phyloP scores from a whole-genome alignment of 805 yeast species.

The Novakomyces olei region DNA sequence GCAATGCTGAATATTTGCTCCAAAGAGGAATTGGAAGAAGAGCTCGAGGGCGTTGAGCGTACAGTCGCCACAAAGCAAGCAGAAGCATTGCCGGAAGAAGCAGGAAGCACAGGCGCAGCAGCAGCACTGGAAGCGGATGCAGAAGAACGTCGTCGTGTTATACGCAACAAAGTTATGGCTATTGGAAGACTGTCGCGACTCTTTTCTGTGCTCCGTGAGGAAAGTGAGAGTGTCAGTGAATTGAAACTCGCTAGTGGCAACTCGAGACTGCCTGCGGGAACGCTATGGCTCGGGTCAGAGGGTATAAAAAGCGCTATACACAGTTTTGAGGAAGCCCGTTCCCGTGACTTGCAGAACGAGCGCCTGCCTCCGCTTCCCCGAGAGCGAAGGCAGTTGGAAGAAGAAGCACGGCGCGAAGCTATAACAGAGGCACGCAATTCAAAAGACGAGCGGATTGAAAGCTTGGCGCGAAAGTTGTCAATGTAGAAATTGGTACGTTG shows the following conservation, averaged over 20 bases:
- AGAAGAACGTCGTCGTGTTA: slow-evolving; percentile 24
- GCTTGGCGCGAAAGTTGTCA: neutral
- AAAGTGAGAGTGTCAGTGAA: slow-evolving; percentile 64
- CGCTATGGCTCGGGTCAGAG: slow-evolving; percentile 61
- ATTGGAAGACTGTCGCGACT: slow-evolving; percentile 89
- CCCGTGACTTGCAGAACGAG: slow-evolving; percentile 64
- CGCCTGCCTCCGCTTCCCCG: slow-evolving; percentile 63
- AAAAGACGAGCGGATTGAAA: neutral
- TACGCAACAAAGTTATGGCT: slow-evolving; percentile 75
- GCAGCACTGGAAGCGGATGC: slow-evolving; percentile 1
- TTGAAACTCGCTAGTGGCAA: slow-evolving; percentile 42
- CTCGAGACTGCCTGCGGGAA: slow-evolving; percentile 69
- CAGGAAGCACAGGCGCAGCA: slow-evolving; percentile 13
- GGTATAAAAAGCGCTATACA: slow-evolving; percentile 48
- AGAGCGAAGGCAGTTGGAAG: slow-evolving; percentile 29
- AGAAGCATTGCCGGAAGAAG: slow-evolving; percentile 6
- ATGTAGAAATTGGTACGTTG: too few relatives aligned
- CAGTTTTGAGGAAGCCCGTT: slow-evolving; percentile 64
- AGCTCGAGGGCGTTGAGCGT: slow-evolving; percentile 3
- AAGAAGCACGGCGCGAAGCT: slow-evolving; percentile 13
- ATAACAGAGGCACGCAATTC: slow-evolving; percentile 12
- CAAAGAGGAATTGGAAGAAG: slow-evolving; percentile 70
- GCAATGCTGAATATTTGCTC: slow-evolving; percentile 82
- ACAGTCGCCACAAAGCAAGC: slow-evolving; percentile 5
- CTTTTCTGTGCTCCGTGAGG: slow-evolving; percentile 74